Evolutionary conservation across 1,139 yeast genomes (phyloP).

Genomic region (Scheffersomyces titani): DNA sequence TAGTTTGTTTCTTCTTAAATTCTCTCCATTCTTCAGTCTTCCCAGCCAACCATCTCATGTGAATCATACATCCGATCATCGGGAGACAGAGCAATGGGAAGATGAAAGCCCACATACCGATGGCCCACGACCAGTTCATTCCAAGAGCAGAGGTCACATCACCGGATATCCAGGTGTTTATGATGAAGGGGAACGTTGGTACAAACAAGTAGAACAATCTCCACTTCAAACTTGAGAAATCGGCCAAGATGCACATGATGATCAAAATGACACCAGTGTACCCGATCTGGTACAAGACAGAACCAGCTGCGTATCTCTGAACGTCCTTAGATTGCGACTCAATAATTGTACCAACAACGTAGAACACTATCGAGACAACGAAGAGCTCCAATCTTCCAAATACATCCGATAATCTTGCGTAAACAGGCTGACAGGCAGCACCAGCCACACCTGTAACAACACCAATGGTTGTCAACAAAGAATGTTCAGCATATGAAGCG

Average conservation of each 20-base stretch:
- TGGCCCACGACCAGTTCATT: constrained; percentile 31
- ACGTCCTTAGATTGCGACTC: constrained; percentile 24
- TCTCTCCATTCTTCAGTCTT: constrained; percentile 34
- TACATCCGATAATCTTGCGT: constrained; percentile 21
- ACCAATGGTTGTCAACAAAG: constrained; percentile 20
- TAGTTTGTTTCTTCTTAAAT: constrained; percentile 21
- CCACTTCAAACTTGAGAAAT: constrained; percentile 23
- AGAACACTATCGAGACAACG: constrained; percentile 17
- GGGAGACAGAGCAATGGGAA: constrained; percentile 40
- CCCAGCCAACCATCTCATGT: constrained; percentile 38
- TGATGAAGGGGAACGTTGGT: constrained; percentile 23
- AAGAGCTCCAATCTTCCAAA: constrained; percentile 24
- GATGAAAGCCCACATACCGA: constrained; percentile 44
- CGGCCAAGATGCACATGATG: constrained; percentile 19
- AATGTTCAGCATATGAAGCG: constrained; percentile 17
- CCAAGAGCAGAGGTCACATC: constrained; percentile 16
- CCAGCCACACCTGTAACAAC: constrained; percentile 22
- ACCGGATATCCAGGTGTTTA: constrained; percentile 25
- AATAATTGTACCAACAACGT: constrained; percentile 22
- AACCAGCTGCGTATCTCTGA: constrained; percentile 23
- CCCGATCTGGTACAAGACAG: constrained; percentile 24
- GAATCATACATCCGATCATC: constrained; percentile 28
- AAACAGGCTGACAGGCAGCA: constrained; percentile 23
- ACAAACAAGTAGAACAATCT: constrained; percentile 21
- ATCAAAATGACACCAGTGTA: constrained; percentile 21